These are phyloP conservation scores for Termitomyces sp. DNA, from an alignment of 768 basidiomycete genomes.

Conservation along the genomic window DNA sequence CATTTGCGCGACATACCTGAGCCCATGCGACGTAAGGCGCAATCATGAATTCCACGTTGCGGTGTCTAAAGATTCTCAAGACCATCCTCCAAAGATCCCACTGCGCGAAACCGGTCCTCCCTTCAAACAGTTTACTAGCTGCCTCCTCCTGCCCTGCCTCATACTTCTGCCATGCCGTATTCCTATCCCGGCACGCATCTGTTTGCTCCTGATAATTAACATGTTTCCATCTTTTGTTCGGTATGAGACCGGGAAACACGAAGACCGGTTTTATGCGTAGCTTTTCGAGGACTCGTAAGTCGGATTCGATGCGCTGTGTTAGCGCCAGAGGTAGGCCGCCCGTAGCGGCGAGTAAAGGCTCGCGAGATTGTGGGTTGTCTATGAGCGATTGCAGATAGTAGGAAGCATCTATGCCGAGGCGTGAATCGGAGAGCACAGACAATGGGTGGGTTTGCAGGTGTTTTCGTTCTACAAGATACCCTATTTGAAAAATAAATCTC, in stretches of 20 bases:
- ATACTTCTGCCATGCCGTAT: slow-evolving; percentile 90
- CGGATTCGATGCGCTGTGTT: slow-evolving; percentile 81
- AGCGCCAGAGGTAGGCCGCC: slow-evolving; percentile 92
- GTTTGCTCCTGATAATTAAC: slow-evolving; percentile 50
- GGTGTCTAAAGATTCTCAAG: slow-evolving; percentile 85
- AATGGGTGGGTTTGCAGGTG: slow-evolving; percentile 80
- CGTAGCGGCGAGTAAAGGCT: slow-evolving; percentile 90
- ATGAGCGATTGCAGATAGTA: slow-evolving; percentile 81
- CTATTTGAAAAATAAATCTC: slow-evolving; percentile 32
- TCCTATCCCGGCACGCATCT: slow-evolving; percentile 69
- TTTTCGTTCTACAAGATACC: slow-evolving; percentile 82
- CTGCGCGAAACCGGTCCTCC: slow-evolving; percentile 62
- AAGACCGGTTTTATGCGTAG: slow-evolving; percentile 97
- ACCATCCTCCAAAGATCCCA: slow-evolving; percentile 96
- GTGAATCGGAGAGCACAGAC: slow-evolving; percentile 78
- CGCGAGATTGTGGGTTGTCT: slow-evolving; percentile 70
- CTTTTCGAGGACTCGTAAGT: slow-evolving; percentile 87
- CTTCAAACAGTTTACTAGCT: slow-evolving; percentile 80
- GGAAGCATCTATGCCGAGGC: slow-evolving; percentile 94
- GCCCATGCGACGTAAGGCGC: slow-evolving; percentile 96
- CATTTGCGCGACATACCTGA: slow-evolving; percentile 54
- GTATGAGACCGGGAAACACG: slow-evolving; percentile 87
- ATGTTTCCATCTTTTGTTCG: slow-evolving; percentile 67
- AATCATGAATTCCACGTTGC: slow-evolving; percentile 93
- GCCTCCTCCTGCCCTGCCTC: slow-evolving; percentile 89